Evolutionary conservation across 192 early-diverging fungal species (phyloP), one percentile per base, ranked within the genome.

Genomic region (Linnemannia hyalina): DNA sequence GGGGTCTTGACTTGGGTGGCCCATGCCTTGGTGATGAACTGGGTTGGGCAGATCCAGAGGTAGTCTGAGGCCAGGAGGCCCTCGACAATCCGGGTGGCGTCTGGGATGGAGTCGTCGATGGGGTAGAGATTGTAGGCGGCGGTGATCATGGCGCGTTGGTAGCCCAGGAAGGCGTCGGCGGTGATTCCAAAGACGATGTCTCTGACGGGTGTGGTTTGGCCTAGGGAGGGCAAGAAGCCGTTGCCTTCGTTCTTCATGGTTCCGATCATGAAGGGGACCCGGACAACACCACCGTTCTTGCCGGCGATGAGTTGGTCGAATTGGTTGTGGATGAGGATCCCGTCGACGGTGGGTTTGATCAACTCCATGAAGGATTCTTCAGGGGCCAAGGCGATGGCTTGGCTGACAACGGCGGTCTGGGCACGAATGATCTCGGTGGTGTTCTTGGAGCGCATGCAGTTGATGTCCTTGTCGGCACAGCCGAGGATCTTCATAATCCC

Each of bases 301-400:
- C 77, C 77, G 22, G 77, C 77, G 36, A 78, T 78, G 29, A 78
- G 22, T 23, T 78, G 35, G 52, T 78, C 77, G 55, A 78, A 78
- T 29, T 78, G 26, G 52, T 78, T 35, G 18, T 42, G 40, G 69
- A 78, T 78, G 29, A 78, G 52, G 22, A 78, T 32, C 15, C 77
- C 77, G n/a, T 78, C 77, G 38, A 78, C 47, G 18, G 77, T 71
- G 49, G 77, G 77, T 40, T 78, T 78, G 77, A 78, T 78, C 49
- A 78, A 69, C 52, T 78, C 77, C 46, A 78, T 57, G 49, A 78
- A 78, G 22, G 47, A 71, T 49, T 78, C 77, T 55, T 78, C 77
- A 11, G 77, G 77, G 40, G 77, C 68, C 26, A 70, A 26, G 47
- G 77, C 68, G 32, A 78, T 78, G 40, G 77, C 44, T 36, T 72